Conservation (phyloP, 208 protist genomes). For the Trypanosoma platydactyli region DNA sequence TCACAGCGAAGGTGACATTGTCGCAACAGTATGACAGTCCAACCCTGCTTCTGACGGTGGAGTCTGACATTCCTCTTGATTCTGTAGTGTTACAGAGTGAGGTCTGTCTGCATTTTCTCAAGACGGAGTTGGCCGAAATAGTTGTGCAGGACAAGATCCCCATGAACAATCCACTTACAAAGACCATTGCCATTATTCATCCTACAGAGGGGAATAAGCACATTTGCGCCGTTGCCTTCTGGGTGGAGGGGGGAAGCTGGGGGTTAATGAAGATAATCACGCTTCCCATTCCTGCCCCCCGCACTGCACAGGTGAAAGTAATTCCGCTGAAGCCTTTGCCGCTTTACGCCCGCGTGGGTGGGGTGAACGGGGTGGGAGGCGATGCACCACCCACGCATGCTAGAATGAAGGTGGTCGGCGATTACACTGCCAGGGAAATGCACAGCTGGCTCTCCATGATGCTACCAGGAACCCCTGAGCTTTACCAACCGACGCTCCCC, state of each 20-base stretch:
- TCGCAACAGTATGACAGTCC: slow-evolving; percentile 45
- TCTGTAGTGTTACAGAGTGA: slow-evolving; percentile 50
- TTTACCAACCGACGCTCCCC: slow-evolving; percentile 34
- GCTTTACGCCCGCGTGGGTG: slow-evolving; percentile 64
- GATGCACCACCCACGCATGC: slow-evolving; percentile 43
- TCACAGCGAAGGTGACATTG: slow-evolving; percentile 54
- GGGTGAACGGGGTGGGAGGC: not conserved
- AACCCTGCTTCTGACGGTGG: slow-evolving; percentile 56
- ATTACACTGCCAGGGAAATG: slow-evolving; percentile 47
- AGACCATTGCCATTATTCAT: slow-evolving; percentile 16
- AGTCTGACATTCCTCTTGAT: slow-evolving; percentile 59
- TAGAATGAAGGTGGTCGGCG: slow-evolving; percentile 45
- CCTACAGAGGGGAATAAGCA: slow-evolving; percentile 8
- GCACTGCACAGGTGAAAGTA: slow-evolving; percentile 71
- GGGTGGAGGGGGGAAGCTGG: slow-evolving; percentile 52
- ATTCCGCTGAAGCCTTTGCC: slow-evolving; percentile 58
- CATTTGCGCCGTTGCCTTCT: slow-evolving; percentile 34
- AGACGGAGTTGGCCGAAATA: slow-evolving; percentile 39
- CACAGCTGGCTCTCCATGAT: slow-evolving; percentile 64
- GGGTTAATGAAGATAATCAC: slow-evolving; percentile 46
- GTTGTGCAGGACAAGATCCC: slow-evolving; percentile 26
- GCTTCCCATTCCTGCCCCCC: slow-evolving; percentile 49
- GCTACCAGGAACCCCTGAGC: slow-evolving; percentile 55
- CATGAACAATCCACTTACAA: slow-evolving; percentile 5
- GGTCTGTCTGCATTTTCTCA: slow-evolving; percentile 41